Evolutionary conservation across 1,139 yeast genomes (phyloP).

Genomic region (Petasospora fabianii): DNA sequence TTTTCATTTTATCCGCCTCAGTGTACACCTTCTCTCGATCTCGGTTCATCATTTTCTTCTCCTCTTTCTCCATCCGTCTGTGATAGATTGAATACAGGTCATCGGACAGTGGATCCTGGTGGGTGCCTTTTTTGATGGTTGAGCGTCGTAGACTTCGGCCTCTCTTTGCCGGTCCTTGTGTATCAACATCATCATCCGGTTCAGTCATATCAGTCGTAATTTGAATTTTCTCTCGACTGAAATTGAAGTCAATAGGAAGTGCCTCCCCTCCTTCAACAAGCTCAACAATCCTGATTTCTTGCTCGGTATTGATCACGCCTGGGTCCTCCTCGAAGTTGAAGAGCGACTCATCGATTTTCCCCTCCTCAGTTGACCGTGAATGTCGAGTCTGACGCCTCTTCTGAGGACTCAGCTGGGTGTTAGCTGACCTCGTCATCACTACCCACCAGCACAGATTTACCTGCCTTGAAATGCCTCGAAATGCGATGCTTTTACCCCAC

Average conservation of each 20-base stretch:
- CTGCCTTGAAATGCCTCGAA: not conserved
- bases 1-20: slow-evolving; percentile 49
- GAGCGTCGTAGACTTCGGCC: slow-evolving; percentile 13
- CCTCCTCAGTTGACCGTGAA: slow-evolving; percentile 21
- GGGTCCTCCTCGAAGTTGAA: slow-evolving; percentile 27
- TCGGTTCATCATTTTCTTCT: slow-evolving; percentile 54
- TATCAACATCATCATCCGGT: not conserved
- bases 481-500: no score
- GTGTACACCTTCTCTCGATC: slow-evolving; percentile 49
- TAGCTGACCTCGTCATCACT: no score
- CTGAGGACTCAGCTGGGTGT: slow-evolving; percentile 8
- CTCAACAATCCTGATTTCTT: slow-evolving; percentile 9
- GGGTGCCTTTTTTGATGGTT: slow-evolving; percentile 9
- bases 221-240: slow-evolving; percentile 3
- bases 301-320: slow-evolving; percentile 15
- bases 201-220: slow-evolving; percentile 10
- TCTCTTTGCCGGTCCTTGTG: slow-evolving; percentile 4
- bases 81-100: slow-evolving; percentile 48
- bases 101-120: slow-evolving; percentile 45
- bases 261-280: not conserved
- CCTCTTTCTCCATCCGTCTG: slow-evolving; percentile 62
- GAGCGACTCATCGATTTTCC: slow-evolving; percentile 19
- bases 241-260: slow-evolving; percentile 8
- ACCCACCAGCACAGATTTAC: no score
- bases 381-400: slow-evolving; percentile 14